phyloP scores from a whole-genome alignment of 202 grass and related monocot genomes.

The Panicum virgatum region DNA sequence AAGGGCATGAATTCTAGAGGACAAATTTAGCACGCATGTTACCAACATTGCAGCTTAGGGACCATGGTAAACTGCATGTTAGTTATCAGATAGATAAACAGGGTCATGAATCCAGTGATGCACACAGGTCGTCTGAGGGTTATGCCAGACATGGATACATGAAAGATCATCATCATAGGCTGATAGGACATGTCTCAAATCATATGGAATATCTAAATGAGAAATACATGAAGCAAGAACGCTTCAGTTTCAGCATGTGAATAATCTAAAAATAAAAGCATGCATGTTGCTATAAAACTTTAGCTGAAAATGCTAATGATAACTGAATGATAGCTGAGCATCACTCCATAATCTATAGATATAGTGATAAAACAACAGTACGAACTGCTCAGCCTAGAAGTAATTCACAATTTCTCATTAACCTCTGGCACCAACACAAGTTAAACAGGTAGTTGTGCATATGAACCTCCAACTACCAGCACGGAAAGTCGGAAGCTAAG shows the following conservation, averaged over 20 bases:
- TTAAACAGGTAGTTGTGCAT: neutral
- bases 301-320: neutral
- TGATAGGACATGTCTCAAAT: neutral
- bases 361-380: neutral
- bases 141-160: neutral
- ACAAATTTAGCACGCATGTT: neutral
- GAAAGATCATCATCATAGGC: neutral
- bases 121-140: conserved; percentile 5
- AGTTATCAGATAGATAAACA: neutral
- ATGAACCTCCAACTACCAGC: neutral
- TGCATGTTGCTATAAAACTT: neutral
- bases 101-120: neutral
- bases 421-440: conserved; percentile 9
- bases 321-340: neutral
- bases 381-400: too few species aligned
- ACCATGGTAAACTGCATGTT: neutral
- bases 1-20: neutral
- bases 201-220: neutral
- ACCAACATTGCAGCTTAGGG: neutral
- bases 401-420: neutral
- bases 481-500: neutral
- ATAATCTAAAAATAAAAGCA: neutral
- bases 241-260: neutral
- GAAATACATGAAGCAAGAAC: neutral
- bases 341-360: neutral